Conservation (phyloP, 176 grass and related monocot species). For the Olyra latifolia region DNA sequence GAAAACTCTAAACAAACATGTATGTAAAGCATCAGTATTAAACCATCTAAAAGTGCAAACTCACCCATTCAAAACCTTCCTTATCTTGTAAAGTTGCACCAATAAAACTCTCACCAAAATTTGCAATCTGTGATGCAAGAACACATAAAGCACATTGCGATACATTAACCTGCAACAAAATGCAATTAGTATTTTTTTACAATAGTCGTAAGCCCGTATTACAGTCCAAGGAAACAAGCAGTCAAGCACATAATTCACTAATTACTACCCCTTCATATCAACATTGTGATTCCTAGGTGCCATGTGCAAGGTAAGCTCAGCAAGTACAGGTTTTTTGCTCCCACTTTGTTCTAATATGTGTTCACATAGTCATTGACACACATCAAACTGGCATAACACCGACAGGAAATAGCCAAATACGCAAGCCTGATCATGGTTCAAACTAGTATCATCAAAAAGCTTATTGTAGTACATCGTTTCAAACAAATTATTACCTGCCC, state of each 20-base stretch:
- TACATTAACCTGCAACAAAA: constrained; percentile 55
- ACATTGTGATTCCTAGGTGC: not conserved
- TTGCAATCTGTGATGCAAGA: constrained; percentile 94
- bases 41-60: constrained; percentile 25
- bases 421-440: not conserved
- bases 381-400: not conserved
- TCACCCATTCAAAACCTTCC: constrained; percentile 90
- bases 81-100: constrained; percentile 89
- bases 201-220: not conserved
- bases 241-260: constrained; percentile 6
- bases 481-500: constrained; percentile 55
- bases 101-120: constrained; percentile 85
- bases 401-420: not conserved
- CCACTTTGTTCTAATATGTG: not conserved
- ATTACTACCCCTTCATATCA: constrained; percentile 3
- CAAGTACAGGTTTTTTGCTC: not conserved
- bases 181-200: not conserved
- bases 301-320: not conserved
- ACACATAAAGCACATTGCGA: constrained; percentile 62
- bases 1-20: not conserved
- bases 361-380: not conserved
- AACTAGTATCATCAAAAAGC: not conserved
- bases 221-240: not conserved
- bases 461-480: not conserved
- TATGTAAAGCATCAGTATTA: constrained; percentile 19